phyloP scores from a whole-genome alignment of 1,284 basidiomycete species.

The Apiotrichum veenhuisii region DNA sequence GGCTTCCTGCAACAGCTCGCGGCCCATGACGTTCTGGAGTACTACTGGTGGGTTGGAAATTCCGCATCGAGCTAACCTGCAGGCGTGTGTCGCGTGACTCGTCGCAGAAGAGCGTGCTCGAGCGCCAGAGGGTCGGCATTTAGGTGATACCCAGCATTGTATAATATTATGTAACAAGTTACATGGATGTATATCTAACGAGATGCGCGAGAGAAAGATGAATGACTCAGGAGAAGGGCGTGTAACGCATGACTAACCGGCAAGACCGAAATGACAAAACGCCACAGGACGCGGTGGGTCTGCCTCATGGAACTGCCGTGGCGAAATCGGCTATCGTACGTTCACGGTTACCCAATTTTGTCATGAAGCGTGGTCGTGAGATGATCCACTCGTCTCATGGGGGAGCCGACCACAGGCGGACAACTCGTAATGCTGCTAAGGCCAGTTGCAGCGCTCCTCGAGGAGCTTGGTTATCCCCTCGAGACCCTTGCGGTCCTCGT shows the following conservation, averaged over 20 bases:
- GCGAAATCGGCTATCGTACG: too few species aligned
- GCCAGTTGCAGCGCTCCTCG: slow-evolving; percentile 40
- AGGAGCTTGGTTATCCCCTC: slow-evolving; percentile 65
- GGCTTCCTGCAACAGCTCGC: slow-evolving; percentile 58
- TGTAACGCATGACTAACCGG: neutral
- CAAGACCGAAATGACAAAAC: too few species aligned
- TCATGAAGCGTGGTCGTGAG: too few species aligned
- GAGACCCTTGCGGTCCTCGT: slow-evolving; percentile 67
- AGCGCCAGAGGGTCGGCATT: slow-evolving; percentile 38
- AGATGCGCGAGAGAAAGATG: too few species aligned
- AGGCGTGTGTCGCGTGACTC: slow-evolving; percentile 50
- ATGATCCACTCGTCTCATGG: too few species aligned
- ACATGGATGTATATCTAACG: neutral
- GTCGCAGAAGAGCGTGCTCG: slow-evolving; percentile 50
- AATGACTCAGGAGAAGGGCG: too few species aligned
- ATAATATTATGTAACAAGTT: neutral
- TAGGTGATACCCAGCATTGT: slow-evolving; percentile 7
- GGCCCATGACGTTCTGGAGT: slow-evolving; percentile 80
- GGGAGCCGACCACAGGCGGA: too few species aligned
- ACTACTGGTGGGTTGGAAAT: slow-evolving; percentile 68
- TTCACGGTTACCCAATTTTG: too few species aligned
- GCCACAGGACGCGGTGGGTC: too few species aligned
- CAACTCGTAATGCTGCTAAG: neutral
- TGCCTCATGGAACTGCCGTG: too few species aligned
- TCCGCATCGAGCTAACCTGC: neutral